Evolutionary conservation across 371 early-diverging fungal species (phyloP).

Genomic region (Nosema granulosis): DNA sequence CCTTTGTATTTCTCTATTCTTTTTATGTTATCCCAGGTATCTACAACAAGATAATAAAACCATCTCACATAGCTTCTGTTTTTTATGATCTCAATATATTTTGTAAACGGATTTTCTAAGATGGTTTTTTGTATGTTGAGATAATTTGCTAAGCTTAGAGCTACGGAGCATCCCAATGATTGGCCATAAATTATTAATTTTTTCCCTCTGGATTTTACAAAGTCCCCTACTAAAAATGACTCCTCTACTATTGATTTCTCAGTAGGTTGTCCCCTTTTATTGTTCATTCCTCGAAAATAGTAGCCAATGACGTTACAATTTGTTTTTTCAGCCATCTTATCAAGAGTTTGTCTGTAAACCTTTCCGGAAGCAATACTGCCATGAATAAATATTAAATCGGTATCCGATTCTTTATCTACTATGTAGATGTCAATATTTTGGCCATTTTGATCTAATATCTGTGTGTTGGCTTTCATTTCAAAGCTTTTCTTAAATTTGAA

Average conservation of each 20-base stretch:
- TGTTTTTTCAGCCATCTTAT: conserved; percentile 12
- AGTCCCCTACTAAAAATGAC: background rate
- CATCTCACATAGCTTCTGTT: background rate
- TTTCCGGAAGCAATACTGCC: conserved; percentile 1
- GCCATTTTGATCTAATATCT: too few relatives aligned
- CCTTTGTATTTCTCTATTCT: too few relatives aligned
- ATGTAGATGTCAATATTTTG: conserved; percentile 24
- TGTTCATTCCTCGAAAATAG: background rate
- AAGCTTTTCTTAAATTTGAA: too few relatives aligned
- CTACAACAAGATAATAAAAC: background rate
- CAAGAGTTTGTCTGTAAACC: background rate
- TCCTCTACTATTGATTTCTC: background rate
- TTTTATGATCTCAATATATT: background rate
- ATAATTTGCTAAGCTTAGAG: background rate
- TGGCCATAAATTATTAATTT: background rate
- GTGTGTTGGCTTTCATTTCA: too few relatives aligned
- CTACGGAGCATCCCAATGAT: conserved; percentile 1
- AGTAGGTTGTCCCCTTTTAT: conserved; percentile 4
- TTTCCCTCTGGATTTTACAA: background rate
- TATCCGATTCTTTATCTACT: conserved; percentile 13
- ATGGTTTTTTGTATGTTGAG: background rate
- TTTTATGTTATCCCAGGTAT: background rate
- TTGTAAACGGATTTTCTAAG: conserved; percentile 12
- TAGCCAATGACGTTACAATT: conserved; percentile 30
- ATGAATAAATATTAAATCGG: conserved; percentile 38